Evolutionary conservation across 805 yeast species (phyloP).

Genomic region (Dipodascopsis tothii): DNA sequence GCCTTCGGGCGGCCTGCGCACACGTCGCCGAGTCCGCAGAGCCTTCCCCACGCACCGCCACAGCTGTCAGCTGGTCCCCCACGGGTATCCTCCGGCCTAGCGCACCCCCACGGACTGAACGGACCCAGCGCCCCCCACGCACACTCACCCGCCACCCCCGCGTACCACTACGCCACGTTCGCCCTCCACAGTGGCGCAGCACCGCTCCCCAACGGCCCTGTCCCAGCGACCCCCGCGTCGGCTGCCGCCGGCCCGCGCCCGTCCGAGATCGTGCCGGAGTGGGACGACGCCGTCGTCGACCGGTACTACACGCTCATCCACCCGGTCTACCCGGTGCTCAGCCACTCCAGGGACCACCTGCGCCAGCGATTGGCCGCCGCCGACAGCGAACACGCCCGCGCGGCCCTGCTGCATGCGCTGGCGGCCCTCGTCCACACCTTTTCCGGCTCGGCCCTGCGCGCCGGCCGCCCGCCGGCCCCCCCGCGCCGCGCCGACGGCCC

Average conservation of each 20-base stretch:
- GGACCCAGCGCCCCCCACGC: no score
- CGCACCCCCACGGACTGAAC: no score
- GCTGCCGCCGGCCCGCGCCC: background rate
- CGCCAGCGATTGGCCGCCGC: slow-evolving; percentile 27
- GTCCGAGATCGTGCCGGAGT: slow-evolving; percentile 1
- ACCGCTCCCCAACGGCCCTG: no score
- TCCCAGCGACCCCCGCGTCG: background rate
- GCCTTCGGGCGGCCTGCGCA: no score
- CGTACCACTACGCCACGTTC: background rate
- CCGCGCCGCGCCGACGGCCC: slow-evolving; percentile 1
- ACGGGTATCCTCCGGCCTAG: no score
- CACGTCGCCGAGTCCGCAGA: no score
- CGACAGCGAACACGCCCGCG: slow-evolving; percentile 25
- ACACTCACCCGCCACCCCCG: no score
- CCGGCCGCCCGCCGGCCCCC: background rate
- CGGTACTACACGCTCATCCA: slow-evolving; percentile 34
- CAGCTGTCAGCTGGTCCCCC: no score
- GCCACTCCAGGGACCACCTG: slow-evolving; percentile 30
- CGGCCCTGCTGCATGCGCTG: slow-evolving; percentile 26
- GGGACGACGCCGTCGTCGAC: slow-evolving; percentile 31
- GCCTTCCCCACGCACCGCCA: no score
- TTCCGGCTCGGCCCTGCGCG: background rate
- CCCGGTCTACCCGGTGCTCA: slow-evolving; percentile 35
- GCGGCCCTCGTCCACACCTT: slow-evolving; percentile 7
- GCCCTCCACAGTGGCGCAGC: background rate